Evolutionary conservation across 2,329 filamentous ascomycete genomes (phyloP), one percentile per base, ranked within the genome.

Genomic region (Tothia fuscella): DNA sequence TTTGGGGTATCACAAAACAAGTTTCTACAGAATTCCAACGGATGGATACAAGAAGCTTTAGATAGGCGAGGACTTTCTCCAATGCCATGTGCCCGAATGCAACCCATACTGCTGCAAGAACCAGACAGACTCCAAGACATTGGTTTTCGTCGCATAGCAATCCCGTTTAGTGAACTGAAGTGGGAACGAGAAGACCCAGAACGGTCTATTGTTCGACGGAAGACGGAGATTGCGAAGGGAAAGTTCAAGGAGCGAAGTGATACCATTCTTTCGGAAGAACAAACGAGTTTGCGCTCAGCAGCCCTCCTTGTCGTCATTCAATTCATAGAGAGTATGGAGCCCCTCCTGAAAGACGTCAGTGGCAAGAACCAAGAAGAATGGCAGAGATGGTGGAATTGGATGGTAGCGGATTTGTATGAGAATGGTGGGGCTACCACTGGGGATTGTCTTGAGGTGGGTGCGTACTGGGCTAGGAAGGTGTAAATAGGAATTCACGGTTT

Each of bases 311-410:
- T 82, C 2, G 77, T 88, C 5, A 75, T 93, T 40, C 82, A 88
- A 56, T 74, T 86, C 70, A 84, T 93, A 41, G 84, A 91, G 56
- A 81, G 80, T 48, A 65, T 95, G 52, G 88, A 95, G 60, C 84
- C 85, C 4, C 64, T 91, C 45, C 65, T 95, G 50, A 76, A 82
- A 51, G 82, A 93, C 53, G 76, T 78, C 34, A 93, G 82, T 54
- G 82, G 81, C 12, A 93, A 93, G 67, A 85, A 81, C 53, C 77
- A 83, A 55, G 86, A 93, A 51, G 88, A 95, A 63, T 95, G 87
- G 87, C 83, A 93, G 58, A 70, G 77, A 31, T 95, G 88, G 88
- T 77, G 83, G 63, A 78, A 80, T 30, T 84, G 80, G 60, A 84
- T 94, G 81, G 89, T 86, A 72, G 74, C 76, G 35, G 82, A 91